phyloP scores from a whole-genome alignment of 257 asterid species.

The Prunella vulgaris region DNA sequence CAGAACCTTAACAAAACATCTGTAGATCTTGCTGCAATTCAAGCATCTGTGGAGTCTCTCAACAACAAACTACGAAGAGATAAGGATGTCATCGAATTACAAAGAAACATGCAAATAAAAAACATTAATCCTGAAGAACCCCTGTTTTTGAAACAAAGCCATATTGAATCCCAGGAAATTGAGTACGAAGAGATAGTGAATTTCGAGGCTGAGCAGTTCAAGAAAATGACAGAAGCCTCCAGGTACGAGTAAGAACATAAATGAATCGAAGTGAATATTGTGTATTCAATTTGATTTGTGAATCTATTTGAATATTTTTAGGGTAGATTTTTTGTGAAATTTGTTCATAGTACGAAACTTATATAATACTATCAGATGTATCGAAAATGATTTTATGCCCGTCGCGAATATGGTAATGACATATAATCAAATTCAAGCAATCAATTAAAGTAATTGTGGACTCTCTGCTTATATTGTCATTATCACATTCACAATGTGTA shows the following conservation, averaged over 20 bases:
- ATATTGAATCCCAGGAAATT: not conserved
- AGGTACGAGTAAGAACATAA: conserved; percentile 11
- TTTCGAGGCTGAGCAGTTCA: conserved; percentile 76
- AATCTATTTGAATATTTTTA: too few relatives aligned
- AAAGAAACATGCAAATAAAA: conserved; percentile 19
- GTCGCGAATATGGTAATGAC: too few relatives aligned
- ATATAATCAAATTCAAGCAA: too few relatives aligned
- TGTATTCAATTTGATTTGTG: too few relatives aligned
- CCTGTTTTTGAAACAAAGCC: conserved; percentile 16
- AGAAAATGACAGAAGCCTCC: conserved; percentile 84
- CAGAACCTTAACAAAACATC: conserved; percentile 61
- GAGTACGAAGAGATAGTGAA: conserved; percentile 23
- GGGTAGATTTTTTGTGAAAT: too few relatives aligned
- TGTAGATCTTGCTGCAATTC: conserved; percentile 63
- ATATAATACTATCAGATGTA: too few relatives aligned
- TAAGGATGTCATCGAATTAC: conserved; percentile 28
- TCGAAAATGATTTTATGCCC: too few relatives aligned
- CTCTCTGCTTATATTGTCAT: too few relatives aligned
- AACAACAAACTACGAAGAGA: conserved; percentile 57
- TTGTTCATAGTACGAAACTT: too few relatives aligned
- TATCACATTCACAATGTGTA: too few relatives aligned
- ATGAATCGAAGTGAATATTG: not conserved
- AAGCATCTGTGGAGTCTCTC: conserved; percentile 75
- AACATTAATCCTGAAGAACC: conserved; percentile 2
- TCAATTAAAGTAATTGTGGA: too few relatives aligned